Base-by-base conservation (phyloP, 805 yeast genomes). In the Barnettozyma sucrosica region DNA sequence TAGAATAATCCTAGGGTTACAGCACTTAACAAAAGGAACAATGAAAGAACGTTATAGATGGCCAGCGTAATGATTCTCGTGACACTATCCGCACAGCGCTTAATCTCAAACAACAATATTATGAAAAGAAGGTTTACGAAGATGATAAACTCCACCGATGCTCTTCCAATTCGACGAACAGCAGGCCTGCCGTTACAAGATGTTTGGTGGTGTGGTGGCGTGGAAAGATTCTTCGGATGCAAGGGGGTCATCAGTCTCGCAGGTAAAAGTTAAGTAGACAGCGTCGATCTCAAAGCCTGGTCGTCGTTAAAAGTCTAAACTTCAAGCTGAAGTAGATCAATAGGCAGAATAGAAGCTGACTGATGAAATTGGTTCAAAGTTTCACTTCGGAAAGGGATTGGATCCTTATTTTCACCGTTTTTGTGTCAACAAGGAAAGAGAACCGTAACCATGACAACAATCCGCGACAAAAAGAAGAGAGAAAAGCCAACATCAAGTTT, bases 1-100 rank as follows among this genome's bases (percentile, higher is more conserved):
- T 47, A 47, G 8, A 44, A 18, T n/a, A 47, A 7, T 2, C 30
- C 50, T 9, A 47, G 26, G 6, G 24, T 11, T 7, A 47, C 45
- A 0, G 45, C 32, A 14, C 44, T 36, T 2, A 47, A 28, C 23
- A 47, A 19, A 4, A 47, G 24, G 2, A 43, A 5, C 6, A 25
- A 14, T 13, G 47, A 44, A 6, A 47, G 32, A 14, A n/a, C 10
- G n/a, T 9, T 36, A 4, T 43, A 43, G 4, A 24, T 10, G 4
- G 34, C 4, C 5, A 13, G n/a, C 18, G 28, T 43, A 7, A 41
- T 9, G 6, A 40, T 20, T 16, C 32, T 41, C 1, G 47, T 47
- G 8, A 11, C 11, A 3, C 7, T 10, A 40, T 44, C 44, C 23
- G 39, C 16, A n/a, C 37, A 10, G 3, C 11, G 24, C 33, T 49